A percentile compares a stretch with the other conserved stretches of the same genome.
These are phyloP conservation scores for Barnettozyma wickerhamii DNA, from an alignment of 805 yeast species.

Conservation along the genomic window DNA sequence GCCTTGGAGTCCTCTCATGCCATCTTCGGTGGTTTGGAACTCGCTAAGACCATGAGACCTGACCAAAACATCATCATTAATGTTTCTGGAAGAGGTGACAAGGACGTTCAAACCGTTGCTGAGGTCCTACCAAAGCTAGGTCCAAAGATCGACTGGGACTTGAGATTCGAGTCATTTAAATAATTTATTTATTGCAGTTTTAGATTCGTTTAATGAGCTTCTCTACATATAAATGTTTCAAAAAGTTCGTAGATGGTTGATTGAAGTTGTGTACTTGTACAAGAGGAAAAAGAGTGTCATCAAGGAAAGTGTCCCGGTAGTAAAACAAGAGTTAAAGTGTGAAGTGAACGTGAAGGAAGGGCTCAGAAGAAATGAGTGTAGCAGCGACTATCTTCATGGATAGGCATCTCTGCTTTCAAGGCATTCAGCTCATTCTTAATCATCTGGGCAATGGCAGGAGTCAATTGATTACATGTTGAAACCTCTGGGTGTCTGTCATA, in stretches of 20 bases:
- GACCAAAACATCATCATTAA: constrained; percentile 84
- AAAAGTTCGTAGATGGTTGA: too few species aligned
- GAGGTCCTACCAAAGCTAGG: constrained; percentile 89
- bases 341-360: background rate
- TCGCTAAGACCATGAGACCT: constrained; percentile 76
- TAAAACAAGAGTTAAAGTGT: too few species aligned
- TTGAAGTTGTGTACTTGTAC: too few species aligned
- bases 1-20: constrained; percentile 99
- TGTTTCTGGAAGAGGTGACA: constrained; percentile 98
- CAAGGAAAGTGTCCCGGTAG: too few species aligned
- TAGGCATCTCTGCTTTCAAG: constrained; percentile 73
- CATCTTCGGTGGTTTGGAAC: constrained; percentile 80
- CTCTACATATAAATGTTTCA: too few species aligned
- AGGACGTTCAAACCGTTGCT: constrained; percentile 97
- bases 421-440: constrained; percentile 82
- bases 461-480: constrained; percentile 88
- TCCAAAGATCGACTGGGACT: constrained; percentile 91
- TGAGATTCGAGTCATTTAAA: constrained; percentile 62
- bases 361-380: constrained; percentile 75
- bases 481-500: constrained; percentile 92
- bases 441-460: constrained; percentile 80
- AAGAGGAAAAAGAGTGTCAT: too few species aligned
- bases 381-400: constrained; percentile 74
- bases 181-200: constrained; percentile 2
- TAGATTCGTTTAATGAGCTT: background rate